phyloP scores from a whole-genome alignment of 164 flowering plant genomes.

The Dillenia turbinata region DNA sequence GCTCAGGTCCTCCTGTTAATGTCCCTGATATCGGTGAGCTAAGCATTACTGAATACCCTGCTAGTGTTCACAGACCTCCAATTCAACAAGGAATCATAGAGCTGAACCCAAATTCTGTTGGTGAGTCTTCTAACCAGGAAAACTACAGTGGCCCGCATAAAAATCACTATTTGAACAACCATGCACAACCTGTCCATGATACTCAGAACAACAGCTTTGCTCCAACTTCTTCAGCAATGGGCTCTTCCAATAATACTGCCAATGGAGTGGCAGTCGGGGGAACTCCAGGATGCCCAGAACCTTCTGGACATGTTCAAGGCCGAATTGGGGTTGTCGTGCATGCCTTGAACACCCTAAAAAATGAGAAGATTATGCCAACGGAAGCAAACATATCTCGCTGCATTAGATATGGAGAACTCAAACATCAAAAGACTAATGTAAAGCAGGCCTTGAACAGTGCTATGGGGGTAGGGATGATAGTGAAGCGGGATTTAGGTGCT shows the following conservation, averaged over 20 bases:
- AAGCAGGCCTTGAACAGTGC: conserved; percentile 63
- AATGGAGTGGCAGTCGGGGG: conserved; percentile 36
- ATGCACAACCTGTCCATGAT: conserved; percentile 21
- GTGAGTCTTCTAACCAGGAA: conserved; percentile 18
- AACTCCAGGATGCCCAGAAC: conserved; percentile 37
- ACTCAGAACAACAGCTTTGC: conserved; percentile 19
- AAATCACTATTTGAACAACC: conserved; percentile 15
- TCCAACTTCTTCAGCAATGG: conserved; percentile 23
- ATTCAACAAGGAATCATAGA: conserved; percentile 35
- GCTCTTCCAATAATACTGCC: conserved; percentile 9
- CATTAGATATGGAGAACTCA: conserved; percentile 57
- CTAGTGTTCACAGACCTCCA: conserved; percentile 18
- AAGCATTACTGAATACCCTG: conserved; percentile 33
- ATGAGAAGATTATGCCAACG: conserved; percentile 68
- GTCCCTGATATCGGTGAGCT: conserved; percentile 50
- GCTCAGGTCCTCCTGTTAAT: conserved; percentile 28
- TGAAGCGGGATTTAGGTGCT: conserved; percentile 44
- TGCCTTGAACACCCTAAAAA: conserved; percentile 63
- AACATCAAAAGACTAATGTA: conserved; percentile 56
- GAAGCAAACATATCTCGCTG: conserved; percentile 78
- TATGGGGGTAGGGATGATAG: conserved; percentile 59
- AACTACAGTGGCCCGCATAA: conserved; percentile 28
- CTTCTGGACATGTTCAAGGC: conserved; percentile 39
- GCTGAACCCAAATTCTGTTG: conserved; percentile 13
- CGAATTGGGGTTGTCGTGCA: conserved; percentile 67